Evolutionary conservation across 2,329 filamentous ascomycete species (phyloP).

Genomic region (Arthrobotrys sinensis): DNA sequence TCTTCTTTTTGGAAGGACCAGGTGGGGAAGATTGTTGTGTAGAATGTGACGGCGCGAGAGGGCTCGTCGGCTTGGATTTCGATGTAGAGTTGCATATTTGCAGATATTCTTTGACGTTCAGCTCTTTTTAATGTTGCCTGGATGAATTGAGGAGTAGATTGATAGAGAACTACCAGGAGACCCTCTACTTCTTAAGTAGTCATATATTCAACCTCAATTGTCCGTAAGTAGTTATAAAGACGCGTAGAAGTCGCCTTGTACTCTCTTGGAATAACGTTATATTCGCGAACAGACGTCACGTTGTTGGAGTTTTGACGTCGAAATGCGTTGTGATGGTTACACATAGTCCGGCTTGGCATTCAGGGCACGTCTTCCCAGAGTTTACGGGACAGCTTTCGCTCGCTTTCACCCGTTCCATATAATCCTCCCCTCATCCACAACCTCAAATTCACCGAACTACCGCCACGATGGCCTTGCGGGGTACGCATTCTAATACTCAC

Average conservation of each 20-base stretch:
- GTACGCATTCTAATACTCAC: conserved; percentile 3
- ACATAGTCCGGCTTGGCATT: conserved; percentile 52
- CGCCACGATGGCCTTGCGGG: conserved; percentile 57
- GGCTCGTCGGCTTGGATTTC: conserved; percentile 54
- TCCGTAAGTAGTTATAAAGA: conserved; percentile 9
- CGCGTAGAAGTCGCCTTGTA: background rate
- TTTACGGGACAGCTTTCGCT: conserved; percentile 8
- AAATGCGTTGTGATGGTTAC: conserved; percentile 58
- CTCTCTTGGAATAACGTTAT: conserved; percentile 51
- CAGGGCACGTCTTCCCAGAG: conserved; percentile 46
- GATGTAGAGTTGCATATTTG: conserved; percentile 54
- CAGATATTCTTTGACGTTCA: background rate
- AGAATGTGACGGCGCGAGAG: conserved; percentile 74
- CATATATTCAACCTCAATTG: background rate
- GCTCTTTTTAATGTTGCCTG: background rate
- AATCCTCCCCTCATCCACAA: background rate
- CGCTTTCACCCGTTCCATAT: background rate
- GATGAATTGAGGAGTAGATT: background rate
- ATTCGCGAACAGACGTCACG: conserved; percentile 12
- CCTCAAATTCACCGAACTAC: conserved; percentile 1
- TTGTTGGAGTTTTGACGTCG: conserved; percentile 43
- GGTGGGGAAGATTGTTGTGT: conserved; percentile 74
- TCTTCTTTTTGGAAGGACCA: conserved; percentile 43
- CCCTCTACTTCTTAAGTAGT: background rate
- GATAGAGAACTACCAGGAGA: background rate